Conservation (phyloP, 345 rosid species). For the Linum usitatissimum region DNA sequence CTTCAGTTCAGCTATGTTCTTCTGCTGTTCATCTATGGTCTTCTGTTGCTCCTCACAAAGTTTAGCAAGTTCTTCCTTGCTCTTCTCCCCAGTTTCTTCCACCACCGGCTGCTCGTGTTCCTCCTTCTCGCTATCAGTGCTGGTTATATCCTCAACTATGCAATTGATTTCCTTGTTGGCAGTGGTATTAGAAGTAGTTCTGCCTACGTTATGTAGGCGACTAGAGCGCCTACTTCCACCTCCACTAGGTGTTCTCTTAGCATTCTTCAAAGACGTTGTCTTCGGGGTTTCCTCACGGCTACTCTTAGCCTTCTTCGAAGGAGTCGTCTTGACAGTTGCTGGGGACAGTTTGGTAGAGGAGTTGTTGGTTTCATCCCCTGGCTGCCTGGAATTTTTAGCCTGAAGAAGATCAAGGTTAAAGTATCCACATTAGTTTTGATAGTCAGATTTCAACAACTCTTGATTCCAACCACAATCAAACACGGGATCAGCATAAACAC, state of each 20-base stretch:
- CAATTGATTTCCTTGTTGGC: neutral
- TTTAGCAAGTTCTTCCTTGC: neutral
- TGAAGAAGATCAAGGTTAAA: too few relatives aligned
- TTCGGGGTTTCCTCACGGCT: too few relatives aligned
- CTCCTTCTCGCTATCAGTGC: neutral
- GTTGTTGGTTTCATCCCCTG: too few relatives aligned
- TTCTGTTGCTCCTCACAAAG: neutral
- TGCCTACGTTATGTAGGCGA: neutral
- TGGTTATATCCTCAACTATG: neutral
- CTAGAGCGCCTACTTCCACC: neutral
- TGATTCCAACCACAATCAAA: too few relatives aligned
- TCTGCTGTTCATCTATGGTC: neutral
- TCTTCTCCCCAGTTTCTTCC: neutral
- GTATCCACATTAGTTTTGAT: too few relatives aligned
- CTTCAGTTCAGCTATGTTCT: neutral
- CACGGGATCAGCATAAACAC: too few relatives aligned
- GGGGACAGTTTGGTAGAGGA: too few relatives aligned
- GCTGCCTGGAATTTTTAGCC: too few relatives aligned
- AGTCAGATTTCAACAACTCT: too few relatives aligned
- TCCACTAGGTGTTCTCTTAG: neutral
- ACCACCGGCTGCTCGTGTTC: neutral
- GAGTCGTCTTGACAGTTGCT: too few relatives aligned
- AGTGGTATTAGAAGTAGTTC: neutral
- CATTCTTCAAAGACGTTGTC: neutral
- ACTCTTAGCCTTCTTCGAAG: too few relatives aligned